These are phyloP conservation scores for Tarenaya hassleriana DNA, from an alignment of 345 rosid species.

Conservation along the genomic window DNA sequence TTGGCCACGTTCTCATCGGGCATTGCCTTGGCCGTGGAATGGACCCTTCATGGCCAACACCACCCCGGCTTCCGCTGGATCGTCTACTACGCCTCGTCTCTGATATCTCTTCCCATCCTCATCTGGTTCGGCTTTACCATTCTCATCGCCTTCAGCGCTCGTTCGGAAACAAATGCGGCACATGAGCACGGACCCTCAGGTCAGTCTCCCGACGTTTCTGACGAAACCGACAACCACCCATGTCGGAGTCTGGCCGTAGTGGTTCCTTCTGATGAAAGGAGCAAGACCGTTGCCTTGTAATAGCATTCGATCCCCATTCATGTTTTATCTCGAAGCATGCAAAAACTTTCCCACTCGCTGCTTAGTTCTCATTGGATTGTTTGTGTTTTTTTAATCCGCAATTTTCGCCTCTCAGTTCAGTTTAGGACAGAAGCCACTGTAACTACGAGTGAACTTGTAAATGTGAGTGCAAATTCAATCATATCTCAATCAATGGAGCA, in stretches of 20 bases:
- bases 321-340: no score
- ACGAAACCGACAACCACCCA: background rate
- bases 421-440: no score
- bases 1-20: slow-evolving; percentile 1
- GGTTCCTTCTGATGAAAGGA: background rate
- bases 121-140: slow-evolving; percentile 8
- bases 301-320: no score
- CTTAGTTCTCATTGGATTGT: no score
- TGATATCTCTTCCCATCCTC: slow-evolving; percentile 9
- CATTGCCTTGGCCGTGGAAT: slow-evolving; percentile 16
- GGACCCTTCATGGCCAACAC: slow-evolving; percentile 7
- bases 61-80: slow-evolving; percentile 16
- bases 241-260: slow-evolving; percentile 13
- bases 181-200: background rate
- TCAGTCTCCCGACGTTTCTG: background rate
- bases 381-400: no score
- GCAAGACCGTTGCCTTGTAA: no score
- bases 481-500: no score
- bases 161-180: background rate
- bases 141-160: background rate
- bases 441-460: no score
- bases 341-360: no score
- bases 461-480: no score
- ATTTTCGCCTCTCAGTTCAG: no score
- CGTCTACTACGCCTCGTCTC: slow-evolving; percentile 16